Base-by-base conservation (phyloP, 2,329 filamentous ascomycete genomes). In the Zasmidium citrigriseum region DNA sequence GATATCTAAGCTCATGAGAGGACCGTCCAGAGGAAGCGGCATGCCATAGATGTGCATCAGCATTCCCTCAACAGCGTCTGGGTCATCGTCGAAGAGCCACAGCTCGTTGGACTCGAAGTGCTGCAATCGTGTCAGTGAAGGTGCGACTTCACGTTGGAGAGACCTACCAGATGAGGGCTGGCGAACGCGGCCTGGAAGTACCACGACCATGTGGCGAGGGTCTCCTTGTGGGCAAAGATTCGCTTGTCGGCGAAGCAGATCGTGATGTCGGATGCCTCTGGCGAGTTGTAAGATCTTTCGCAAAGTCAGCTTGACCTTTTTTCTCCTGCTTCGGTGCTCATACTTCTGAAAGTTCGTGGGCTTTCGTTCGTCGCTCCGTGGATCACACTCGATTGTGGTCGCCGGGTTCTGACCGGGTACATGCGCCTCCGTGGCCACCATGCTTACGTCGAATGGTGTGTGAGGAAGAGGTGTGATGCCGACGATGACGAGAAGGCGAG, bases 11-110 rank as follows among this genome's bases (percentile, higher is more conserved):
- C n/a, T n/a, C n/a, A n/a, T n/a, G n/a, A n/a, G n/a, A n/a, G n/a
- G n/a, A n/a, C n/a, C n/a, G n/a, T n/a, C n/a, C n/a, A n/a, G n/a
- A n/a, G n/a, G n/a, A n/a, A n/a, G n/a, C 45, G n/a, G 22, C 45
- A 14, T 14, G 25, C 54, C 48, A 34, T 60, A 60, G 27, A 60
- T 50, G 38, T 52, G 50, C n/a, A 34, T 34, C 7, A 60, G 20
- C 54, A 57, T 57, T 4, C 49, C 49, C 22, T 48, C 52, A 20
- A 58, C 23, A 23, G 56, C 52, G 23, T 58, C 56, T 27, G n/a
- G 29, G 18, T 58, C 56, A 29, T 58, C 56, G 21, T 46, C 56
- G 46, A 50, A 41, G 0, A 58, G 52, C 29, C 11, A 23, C 23
- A 58, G 27, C 21, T 34, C 22, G 2, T 51, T 38, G 2, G 27